Evolutionary conservation across 2,329 filamentous ascomycete species (phyloP), one percentile per base, ranked within the genome.

Genomic region (Cladosporium colombiae): DNA sequence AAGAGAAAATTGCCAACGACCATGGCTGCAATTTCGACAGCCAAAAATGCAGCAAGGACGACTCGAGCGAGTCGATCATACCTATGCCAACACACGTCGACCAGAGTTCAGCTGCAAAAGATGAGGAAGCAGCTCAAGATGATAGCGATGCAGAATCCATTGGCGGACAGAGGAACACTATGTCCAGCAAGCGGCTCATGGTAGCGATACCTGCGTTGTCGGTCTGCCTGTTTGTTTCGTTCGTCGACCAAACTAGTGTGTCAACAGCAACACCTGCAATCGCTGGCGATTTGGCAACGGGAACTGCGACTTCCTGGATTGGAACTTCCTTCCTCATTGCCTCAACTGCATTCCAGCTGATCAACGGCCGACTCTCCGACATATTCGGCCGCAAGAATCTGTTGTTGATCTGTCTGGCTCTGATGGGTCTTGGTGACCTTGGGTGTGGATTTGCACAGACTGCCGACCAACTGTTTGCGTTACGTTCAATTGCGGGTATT

Each of bases 341-440:
- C 35, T 80, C 79, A 66, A 77, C 82, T 2, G 82, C 82, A 0
- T 76, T 83, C 23, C 84, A 84, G 2, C 85, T 85, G 1, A 80
- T 85, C 33, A 88, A 86, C 84, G 86, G 86, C 23, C 89, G 89
- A 71, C 77, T 88, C 21, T 86, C 85, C 46, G 88, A 90, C 69
- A 89, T 90, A 64, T 90, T 85, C 78, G 88, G 88, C 2, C 81
- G 88, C 46, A 91, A 90, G 70, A 83, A 83, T 16, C 81, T 88
- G 53, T 78, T 90, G 37, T 77, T 90, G 16, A 70, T 84, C 2
- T 86, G 86, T 23, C 88, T 58, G 37, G 62, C 56, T 13, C 21
- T 64, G n/a, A 58, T 64, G 53, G 53, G 31, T 8, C 53, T 59
- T 25, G 62, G 62, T n/a, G 53, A 57, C 11, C 33, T 64, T 25